These are phyloP conservation scores for Penicillium bovifimosum DNA, from an alignment of 495 filamentous ascomycete genomes.

Conservation along the genomic window DNA sequence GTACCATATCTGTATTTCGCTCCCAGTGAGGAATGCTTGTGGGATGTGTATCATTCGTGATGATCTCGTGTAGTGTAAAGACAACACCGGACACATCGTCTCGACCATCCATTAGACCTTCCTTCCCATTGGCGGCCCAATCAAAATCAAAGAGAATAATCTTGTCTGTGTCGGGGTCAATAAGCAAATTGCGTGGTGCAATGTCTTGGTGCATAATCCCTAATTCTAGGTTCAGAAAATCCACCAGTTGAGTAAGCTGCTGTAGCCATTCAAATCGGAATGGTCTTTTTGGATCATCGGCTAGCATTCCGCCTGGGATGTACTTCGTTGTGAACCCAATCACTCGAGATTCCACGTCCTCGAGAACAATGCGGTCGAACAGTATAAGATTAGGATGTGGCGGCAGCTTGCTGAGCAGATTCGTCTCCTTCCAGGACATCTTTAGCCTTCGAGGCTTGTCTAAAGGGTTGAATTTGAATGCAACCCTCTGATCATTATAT, in stretches of 20 bases:
- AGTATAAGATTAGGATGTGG: conserved; percentile 30
- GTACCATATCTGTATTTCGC: conserved; percentile 15
- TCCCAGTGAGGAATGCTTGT: conserved; percentile 18
- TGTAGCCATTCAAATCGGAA: conserved; percentile 34
- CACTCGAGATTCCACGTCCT: conserved; percentile 27
- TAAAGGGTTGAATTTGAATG: conserved; percentile 20
- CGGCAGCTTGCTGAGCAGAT: conserved; percentile 28
- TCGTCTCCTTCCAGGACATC: conserved; percentile 33
- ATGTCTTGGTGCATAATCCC: conserved; percentile 40
- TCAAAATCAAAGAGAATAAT: conserved; percentile 40
- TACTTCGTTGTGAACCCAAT: conserved; percentile 38
- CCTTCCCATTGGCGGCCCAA: conserved; percentile 20
- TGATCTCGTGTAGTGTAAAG: conserved; percentile 37
- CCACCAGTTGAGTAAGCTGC: conserved; percentile 31
- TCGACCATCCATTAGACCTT: conserved; percentile 18
- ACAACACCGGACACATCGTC: conserved; percentile 36
- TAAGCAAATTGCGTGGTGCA: conserved; percentile 33
- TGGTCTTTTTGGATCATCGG: conserved; percentile 13
- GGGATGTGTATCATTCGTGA: conserved; percentile 29
- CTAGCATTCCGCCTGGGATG: conserved; percentile 27
- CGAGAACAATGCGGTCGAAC: conserved; percentile 34
- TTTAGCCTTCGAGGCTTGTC: conserved; percentile 11
- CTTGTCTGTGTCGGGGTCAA: conserved; percentile 25
- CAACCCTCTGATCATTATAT: conserved; percentile 7
- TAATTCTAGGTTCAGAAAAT: conserved; percentile 35